A percentile compares a stretch with the other conserved stretches of the same genome.
phyloP scores from a whole-genome alignment of 768 basidiomycete genomes.

The Leucosporidium scottii region DNA sequence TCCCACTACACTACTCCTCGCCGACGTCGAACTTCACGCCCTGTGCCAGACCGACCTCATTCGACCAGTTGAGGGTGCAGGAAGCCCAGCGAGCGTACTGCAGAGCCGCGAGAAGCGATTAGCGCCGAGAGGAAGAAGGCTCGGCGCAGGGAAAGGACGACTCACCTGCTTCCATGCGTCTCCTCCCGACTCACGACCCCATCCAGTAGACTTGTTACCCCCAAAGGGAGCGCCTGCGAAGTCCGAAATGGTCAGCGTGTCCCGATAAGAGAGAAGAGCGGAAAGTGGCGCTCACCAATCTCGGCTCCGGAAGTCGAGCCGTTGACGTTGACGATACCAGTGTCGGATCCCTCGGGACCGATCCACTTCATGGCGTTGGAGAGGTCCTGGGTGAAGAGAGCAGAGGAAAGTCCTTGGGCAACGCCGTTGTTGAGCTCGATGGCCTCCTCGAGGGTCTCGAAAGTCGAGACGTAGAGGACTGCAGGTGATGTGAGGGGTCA shows the following conservation, averaged over 20 bases:
- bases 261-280: too few relatives aligned
- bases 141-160: not conserved
- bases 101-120: constrained; percentile 59
- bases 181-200: constrained; percentile 94
- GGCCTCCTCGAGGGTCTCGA: constrained; percentile 42
- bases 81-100: constrained; percentile 50
- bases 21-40: constrained; percentile 64
- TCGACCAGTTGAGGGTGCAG: constrained; percentile 87
- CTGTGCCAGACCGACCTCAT: constrained; percentile 82
- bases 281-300: constrained; percentile 46
- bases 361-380: constrained; percentile 85
- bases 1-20: too few relatives aligned
- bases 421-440: constrained; percentile 83
- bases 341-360: constrained; percentile 78
- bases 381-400: constrained; percentile 78
- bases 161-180: constrained; percentile 76
- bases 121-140: not conserved
- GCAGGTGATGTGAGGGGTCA: constrained; percentile 78
- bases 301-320: constrained; percentile 64
- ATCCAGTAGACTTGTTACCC: constrained; percentile 59
- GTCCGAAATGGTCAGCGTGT: too few relatives aligned
- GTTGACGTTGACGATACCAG: constrained; percentile 65
- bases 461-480: constrained; percentile 76
- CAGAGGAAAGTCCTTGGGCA: constrained; percentile 83
- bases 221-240: constrained; percentile 65